phyloP scores from a whole-genome alignment of 192 early-diverging fungal genomes.

The Funneliformis mosseae region DNA sequence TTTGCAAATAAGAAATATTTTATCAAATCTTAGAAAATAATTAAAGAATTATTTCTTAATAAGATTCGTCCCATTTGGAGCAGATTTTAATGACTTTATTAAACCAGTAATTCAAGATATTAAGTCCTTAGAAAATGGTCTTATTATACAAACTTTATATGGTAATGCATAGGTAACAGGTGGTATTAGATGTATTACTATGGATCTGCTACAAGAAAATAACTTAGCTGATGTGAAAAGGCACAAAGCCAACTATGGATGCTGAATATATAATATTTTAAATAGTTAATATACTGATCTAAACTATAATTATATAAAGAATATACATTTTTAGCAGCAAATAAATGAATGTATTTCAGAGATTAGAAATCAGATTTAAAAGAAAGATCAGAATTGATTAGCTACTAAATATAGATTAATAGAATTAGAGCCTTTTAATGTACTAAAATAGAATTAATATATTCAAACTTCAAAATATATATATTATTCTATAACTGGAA shows the following conservation, averaged over 20 bases:
- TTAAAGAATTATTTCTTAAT: constrained; percentile 10
- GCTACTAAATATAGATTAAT: not conserved
- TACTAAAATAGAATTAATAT: not conserved
- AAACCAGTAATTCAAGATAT: constrained; percentile 1
- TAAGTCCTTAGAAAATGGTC: not conserved
- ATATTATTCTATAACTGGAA: constrained; percentile 31
- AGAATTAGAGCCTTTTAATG: not conserved
- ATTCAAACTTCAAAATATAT: not conserved
- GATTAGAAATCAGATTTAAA: not conserved
- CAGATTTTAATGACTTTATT: not conserved
- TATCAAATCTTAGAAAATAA: not conserved
- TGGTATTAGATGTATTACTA: not conserved
- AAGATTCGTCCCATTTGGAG: not conserved
- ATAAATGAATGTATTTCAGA: not conserved
- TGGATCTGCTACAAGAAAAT: not conserved
- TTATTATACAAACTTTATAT: not conserved
- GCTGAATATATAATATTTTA: not conserved
- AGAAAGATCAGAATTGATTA: not conserved
- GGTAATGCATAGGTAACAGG: not conserved
- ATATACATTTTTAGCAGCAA: no score
- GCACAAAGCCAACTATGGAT: not conserved
- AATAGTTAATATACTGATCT: constrained; percentile 7
- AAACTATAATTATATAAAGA: not conserved
- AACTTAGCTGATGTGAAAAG: not conserved
- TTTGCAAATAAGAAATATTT: constrained; percentile 19